phyloP scores from a whole-genome alignment of 140 eudicot species.

The Erigeron philadelphicus region DNA sequence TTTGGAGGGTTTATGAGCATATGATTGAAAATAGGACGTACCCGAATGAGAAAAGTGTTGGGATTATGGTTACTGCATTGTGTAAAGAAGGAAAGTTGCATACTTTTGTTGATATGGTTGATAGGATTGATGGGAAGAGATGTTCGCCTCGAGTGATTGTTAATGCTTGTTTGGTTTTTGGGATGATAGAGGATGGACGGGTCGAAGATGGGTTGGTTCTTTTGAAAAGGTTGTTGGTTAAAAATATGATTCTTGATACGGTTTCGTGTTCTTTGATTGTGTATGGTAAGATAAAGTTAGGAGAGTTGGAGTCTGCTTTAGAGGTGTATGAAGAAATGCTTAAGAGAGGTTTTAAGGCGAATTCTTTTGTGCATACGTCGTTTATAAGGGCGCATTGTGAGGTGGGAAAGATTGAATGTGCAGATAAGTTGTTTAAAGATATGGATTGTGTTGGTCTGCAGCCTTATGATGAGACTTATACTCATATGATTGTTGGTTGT shows the following conservation, averaged over 20 bases:
- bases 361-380: slow-evolving; percentile 42
- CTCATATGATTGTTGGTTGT: slow-evolving; percentile 53
- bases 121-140: slow-evolving; percentile 67
- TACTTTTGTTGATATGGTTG: slow-evolving; percentile 46
- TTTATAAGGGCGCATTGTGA: neutral
- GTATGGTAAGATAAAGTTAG: slow-evolving; percentile 50
- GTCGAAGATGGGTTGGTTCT: slow-evolving; percentile 50
- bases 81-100: slow-evolving; percentile 77
- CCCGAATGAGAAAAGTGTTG: slow-evolving; percentile 60
- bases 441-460: slow-evolving; percentile 31
- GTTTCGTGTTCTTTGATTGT: slow-evolving; percentile 62
- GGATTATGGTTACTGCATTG: slow-evolving; percentile 54
- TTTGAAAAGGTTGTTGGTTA: slow-evolving; percentile 61
- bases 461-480: slow-evolving; percentile 48
- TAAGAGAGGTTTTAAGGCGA: slow-evolving; percentile 64
- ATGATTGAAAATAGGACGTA: slow-evolving; percentile 55
- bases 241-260: slow-evolving; percentile 65
- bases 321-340: slow-evolving; percentile 63
- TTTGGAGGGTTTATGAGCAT: slow-evolving; percentile 69
- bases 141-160: slow-evolving; percentile 59
- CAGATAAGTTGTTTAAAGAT: neutral
- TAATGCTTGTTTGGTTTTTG: slow-evolving; percentile 55
- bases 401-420: neutral
- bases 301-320: slow-evolving; percentile 51
- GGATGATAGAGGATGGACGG: slow-evolving; percentile 57